Evolutionary conservation across 768 basidiomycete species (phyloP), one percentile per base, ranked within the genome.

Genomic region (Floccularia luteovirens): DNA sequence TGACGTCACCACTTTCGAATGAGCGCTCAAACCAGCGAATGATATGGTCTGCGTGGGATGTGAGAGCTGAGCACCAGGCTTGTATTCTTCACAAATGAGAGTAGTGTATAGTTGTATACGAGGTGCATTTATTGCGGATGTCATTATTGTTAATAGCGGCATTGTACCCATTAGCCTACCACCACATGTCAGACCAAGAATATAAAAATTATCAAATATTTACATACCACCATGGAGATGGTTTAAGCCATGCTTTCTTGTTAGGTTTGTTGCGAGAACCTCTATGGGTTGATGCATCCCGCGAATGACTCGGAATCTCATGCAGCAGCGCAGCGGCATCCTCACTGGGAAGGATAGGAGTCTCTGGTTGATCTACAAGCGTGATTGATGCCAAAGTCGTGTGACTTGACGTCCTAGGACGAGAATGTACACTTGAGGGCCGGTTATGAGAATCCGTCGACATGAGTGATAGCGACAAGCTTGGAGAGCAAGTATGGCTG

Each of bases 81-180:
- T 79, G 52, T 77, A 74, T 11, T 70, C 69, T n/a, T 67, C 69
- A 54, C 89, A 91, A 14, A 69, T 83, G 8, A 90, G 74, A 17
- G 69, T 55, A n/a, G 82, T 86, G 57, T 78, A 85, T 31, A 90
- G 62, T 53, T 87, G 81, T 34, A 90, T 70, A 34, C 74, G 73
- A 5, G 88, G 83, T 0, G 86, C 87, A 5, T 81, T 49, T 0
- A 79, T 75, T 2, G 77, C 65, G 3, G 76, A 58, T 53, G 60
- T 67, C 2, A 75, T 79, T 5, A 79, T 66, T 2, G 78, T 64
- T 10, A 69, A 59, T 36, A 88, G 55, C 10, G 81, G 77, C 19
- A 76, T 53, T 4, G 67, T 52, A 11, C 59, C 53, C 11, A 89
- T 46, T 27, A 86, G 54, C 85, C 88, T 90, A 51, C 11, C 23